Evolutionary conservation across 495 filamentous ascomycete species (phyloP).

Genomic region (Daldinia bambusicola): DNA sequence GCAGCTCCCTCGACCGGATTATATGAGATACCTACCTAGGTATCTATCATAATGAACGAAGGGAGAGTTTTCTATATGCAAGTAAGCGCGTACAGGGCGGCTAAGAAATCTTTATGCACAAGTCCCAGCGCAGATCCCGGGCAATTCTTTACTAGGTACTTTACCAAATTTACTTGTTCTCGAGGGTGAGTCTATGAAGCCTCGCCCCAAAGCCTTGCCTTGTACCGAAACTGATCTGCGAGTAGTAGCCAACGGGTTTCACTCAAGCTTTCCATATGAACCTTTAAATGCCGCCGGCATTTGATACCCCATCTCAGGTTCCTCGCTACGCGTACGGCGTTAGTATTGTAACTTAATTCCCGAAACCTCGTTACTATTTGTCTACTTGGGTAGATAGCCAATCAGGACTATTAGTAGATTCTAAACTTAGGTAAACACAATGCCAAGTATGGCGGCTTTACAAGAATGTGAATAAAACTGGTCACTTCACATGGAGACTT

Average conservation of each 20-base stretch:
- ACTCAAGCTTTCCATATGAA: slow-evolving; percentile 14
- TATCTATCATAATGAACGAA: neutral
- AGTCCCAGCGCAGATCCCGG: slow-evolving; percentile 32
- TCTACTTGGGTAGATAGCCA: neutral
- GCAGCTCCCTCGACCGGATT: neutral
- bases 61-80: neutral
- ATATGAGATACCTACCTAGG: too few relatives aligned
- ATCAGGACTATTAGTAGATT: slow-evolving; percentile 9
- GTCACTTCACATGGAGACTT: slow-evolving; percentile 19
- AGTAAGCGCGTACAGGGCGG: slow-evolving; percentile 16
- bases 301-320: neutral
- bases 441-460: slow-evolving; percentile 35
- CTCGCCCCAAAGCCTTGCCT: slow-evolving; percentile 20
- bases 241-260: neutral
- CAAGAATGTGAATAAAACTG: slow-evolving; percentile 5
- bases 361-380: slow-evolving; percentile 8
- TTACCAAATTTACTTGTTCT: neutral
- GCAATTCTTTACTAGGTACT: slow-evolving; percentile 31
- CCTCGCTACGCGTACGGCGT: neutral
- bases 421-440: slow-evolving; percentile 18
- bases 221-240: slow-evolving; percentile 36
- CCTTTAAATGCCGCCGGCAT: neutral
- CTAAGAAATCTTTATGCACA: slow-evolving; percentile 25
- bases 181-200: slow-evolving; percentile 4
- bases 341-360: slow-evolving; percentile 17